Conservation (phyloP, 495 filamentous ascomycete species). For the Aspergillus olivimuriae region DNA sequence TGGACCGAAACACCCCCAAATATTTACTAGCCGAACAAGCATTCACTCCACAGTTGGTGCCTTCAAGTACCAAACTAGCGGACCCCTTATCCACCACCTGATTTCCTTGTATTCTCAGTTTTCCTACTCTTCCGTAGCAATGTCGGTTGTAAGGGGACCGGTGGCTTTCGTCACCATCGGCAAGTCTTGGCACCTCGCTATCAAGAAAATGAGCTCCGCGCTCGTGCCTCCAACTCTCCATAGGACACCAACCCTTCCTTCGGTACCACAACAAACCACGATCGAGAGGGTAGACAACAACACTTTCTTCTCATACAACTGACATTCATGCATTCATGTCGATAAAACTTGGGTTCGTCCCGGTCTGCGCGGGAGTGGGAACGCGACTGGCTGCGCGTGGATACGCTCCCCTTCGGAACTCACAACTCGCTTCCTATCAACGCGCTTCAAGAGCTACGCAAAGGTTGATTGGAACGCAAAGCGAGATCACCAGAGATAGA, state of each 20-base stretch:
- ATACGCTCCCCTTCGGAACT: background rate
- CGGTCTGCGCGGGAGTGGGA: constrained; percentile 14
- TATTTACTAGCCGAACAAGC: no score
- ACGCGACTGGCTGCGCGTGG: no score
- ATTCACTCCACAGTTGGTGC: no score
- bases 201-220: background rate
- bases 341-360: constrained; percentile 9
- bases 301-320: background rate
- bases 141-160: no score
- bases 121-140: no score
- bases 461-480: constrained; percentile 20
- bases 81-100: no score
- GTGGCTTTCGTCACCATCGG: background rate
- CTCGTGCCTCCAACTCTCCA: background rate
- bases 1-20: no score
- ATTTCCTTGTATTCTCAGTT: no score
- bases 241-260: background rate
- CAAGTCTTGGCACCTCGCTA: background rate
- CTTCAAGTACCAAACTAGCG: no score
- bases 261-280: background rate
- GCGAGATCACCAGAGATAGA: background rate
- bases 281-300: no score
- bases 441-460: background rate
- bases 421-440: constrained; percentile 1
- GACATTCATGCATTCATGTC: constrained; percentile 17